A percentile compares a stretch with the other conserved stretches of the same genome.
Evolutionary conservation across 2,329 filamentous ascomycete genomes (phyloP).

Genomic region (Parafenestella ontariensis): DNA sequence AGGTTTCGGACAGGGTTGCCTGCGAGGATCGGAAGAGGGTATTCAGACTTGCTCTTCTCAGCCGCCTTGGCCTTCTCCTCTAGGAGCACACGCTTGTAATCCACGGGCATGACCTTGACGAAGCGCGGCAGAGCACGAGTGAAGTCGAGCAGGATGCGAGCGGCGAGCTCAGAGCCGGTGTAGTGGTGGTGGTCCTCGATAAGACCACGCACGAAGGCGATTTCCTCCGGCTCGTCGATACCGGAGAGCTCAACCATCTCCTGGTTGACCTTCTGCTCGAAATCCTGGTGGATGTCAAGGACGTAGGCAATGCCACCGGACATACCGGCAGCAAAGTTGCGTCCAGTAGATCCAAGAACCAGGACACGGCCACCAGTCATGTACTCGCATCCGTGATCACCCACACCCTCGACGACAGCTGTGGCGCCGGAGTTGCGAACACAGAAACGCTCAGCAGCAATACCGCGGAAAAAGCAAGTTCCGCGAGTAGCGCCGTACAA

Average conservation of each 20-base stretch:
- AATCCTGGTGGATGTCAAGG: constrained; percentile 87
- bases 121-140: constrained; percentile 88
- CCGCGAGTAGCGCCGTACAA: constrained; percentile 92
- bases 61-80: constrained; percentile 87
- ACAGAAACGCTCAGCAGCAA: constrained; percentile 94
- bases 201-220: constrained; percentile 86
- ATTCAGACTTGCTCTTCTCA: constrained; percentile 83
- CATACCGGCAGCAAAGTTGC: constrained; percentile 98
- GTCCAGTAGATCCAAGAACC: constrained; percentile 85
- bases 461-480: constrained; percentile 95
- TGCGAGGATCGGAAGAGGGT: constrained; percentile 78
- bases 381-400: constrained; percentile 97
- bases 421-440: constrained; percentile 96
- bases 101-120: constrained; percentile 89
- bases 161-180: constrained; percentile 93
- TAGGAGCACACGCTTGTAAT: constrained; percentile 91
- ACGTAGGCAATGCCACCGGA: constrained; percentile 97
- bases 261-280: constrained; percentile 90
- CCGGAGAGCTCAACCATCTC: constrained; percentile 95
- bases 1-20: constrained; percentile 65
- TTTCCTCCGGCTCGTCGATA: constrained; percentile 84
- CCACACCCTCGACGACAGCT: constrained; percentile 94
- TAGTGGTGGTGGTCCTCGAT: constrained; percentile 98
- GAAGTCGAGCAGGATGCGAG: constrained; percentile 93
- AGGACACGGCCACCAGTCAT: constrained; percentile 96